These are phyloP conservation scores for Quillaja saponaria DNA, from an alignment of 306 rosid genomes.

Conservation along the genomic window DNA sequence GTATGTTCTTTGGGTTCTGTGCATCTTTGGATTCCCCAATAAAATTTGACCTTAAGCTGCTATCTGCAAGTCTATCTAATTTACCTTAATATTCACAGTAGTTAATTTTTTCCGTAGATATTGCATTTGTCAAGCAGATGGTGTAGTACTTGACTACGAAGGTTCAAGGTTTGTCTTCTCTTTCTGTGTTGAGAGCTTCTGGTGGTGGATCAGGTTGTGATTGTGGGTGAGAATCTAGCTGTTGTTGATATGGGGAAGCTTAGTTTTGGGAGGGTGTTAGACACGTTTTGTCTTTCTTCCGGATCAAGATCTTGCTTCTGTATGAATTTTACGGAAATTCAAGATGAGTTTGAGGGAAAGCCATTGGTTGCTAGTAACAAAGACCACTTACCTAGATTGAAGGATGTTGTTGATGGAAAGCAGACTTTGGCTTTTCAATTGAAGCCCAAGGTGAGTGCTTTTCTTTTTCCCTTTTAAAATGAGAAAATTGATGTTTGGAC, in stretches of 20 bases:
- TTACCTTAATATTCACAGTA: conserved; percentile 33
- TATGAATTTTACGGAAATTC: conserved; percentile 49
- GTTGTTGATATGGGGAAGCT: conserved; percentile 68
- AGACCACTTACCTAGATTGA: conserved; percentile 53
- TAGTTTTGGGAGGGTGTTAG: conserved; percentile 58
- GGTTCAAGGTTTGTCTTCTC: background rate
- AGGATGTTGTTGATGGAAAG: conserved; percentile 72
- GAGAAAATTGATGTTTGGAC: background rate
- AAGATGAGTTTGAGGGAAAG: conserved; percentile 60
- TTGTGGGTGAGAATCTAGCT: conserved; percentile 12
- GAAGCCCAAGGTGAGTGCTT: conserved; percentile 69
- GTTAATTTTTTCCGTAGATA: conserved; percentile 26
- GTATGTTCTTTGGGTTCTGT: conserved; percentile 45
- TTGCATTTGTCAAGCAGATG: conserved; percentile 29
- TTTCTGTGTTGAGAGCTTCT: conserved; percentile 23
- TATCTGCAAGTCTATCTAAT: conserved; percentile 10
- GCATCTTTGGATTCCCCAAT: conserved; percentile 55
- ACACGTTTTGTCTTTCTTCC: conserved; percentile 56
- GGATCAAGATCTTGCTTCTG: conserved; percentile 69
- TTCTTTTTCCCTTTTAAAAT: background rate
- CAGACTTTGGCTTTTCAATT: conserved; percentile 89
- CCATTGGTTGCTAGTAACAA: conserved; percentile 49
- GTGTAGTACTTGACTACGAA: conserved; percentile 17
- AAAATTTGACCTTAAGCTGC: conserved; percentile 47
- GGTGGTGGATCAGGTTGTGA: conserved; percentile 25